phyloP scores from a whole-genome alignment of 139 green algal genomes.

The Astrephomene gubernaculifera region DNA sequence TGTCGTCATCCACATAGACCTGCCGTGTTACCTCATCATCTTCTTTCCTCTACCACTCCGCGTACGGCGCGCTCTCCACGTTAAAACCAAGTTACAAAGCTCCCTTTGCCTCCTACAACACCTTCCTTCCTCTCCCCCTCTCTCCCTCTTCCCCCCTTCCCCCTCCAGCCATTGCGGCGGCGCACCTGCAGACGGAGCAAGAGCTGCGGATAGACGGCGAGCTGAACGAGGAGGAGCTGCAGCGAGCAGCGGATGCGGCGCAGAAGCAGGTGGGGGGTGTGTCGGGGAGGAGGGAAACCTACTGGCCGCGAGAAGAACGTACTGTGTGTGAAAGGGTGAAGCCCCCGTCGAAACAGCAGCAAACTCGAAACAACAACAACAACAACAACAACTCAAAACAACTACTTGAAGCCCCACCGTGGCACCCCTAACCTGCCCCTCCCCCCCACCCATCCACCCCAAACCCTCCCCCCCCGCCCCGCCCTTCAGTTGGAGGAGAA shows the following conservation, averaged over 20 bases:
- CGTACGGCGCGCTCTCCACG: too few species aligned
- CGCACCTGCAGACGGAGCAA: constrained; percentile 12
- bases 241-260: constrained; percentile 18
- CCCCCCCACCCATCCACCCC: background rate
- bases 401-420: too few species aligned
- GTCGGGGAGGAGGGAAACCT: background rate
- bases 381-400: too few species aligned
- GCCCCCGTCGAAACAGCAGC: too few species aligned
- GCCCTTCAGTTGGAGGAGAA: constrained; percentile 36
- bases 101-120: background rate
- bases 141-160: background rate
- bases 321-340: too few species aligned
- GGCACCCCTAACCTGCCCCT: background rate
- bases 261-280: constrained; percentile 32
- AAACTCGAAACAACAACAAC: too few species aligned
- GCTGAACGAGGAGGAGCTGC: constrained; percentile 57
- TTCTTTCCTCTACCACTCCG: too few species aligned
- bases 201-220: constrained; percentile 44
- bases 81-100: too few species aligned
- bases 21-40: too few species aligned
- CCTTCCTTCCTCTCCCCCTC: background rate
- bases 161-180: constrained; percentile 2
- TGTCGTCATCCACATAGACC: too few species aligned
- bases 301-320: too few species aligned
- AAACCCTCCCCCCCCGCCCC: background rate